These are phyloP conservation scores for Solanum megistacrolobum DNA, from an alignment of 257 asterid genomes.

Conservation along the genomic window DNA sequence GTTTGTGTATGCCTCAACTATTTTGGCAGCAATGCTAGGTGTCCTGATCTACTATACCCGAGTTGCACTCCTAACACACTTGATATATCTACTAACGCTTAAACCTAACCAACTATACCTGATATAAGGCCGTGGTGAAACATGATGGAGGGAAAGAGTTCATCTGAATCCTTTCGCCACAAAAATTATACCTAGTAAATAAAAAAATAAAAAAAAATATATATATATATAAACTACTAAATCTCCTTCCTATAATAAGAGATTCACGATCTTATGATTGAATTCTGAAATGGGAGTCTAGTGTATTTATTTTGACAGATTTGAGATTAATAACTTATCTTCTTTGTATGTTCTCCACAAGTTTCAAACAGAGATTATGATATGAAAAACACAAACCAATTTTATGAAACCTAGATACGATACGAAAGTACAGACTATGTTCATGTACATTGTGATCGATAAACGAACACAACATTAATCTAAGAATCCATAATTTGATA, in stretches of 20 bases:
- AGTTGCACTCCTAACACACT: background rate
- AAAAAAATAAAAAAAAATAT: accelerated
- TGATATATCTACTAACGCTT: background rate
- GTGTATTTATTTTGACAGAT: background rate
- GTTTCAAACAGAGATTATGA: background rate
- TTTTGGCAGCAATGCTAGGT: background rate
- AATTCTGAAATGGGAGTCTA: background rate
- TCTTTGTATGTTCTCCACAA: background rate
- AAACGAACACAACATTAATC: background rate
- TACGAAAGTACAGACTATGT: background rate
- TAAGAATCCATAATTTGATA: background rate
- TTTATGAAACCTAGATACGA: background rate
- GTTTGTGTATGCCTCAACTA: background rate
- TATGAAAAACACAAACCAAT: background rate
- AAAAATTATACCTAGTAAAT: background rate
- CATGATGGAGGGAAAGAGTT: background rate
- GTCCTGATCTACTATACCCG: background rate
- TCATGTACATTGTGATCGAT: background rate
- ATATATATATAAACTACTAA: background rate
- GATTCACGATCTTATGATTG: background rate
- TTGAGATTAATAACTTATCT: background rate
- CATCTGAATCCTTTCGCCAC: background rate
- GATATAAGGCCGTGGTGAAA: background rate
- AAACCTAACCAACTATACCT: background rate
- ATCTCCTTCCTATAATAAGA: background rate